Evolutionary conservation across 768 basidiomycete species (phyloP), one percentile per base, ranked within the genome.

Genomic region (Suillus tomentosus): DNA sequence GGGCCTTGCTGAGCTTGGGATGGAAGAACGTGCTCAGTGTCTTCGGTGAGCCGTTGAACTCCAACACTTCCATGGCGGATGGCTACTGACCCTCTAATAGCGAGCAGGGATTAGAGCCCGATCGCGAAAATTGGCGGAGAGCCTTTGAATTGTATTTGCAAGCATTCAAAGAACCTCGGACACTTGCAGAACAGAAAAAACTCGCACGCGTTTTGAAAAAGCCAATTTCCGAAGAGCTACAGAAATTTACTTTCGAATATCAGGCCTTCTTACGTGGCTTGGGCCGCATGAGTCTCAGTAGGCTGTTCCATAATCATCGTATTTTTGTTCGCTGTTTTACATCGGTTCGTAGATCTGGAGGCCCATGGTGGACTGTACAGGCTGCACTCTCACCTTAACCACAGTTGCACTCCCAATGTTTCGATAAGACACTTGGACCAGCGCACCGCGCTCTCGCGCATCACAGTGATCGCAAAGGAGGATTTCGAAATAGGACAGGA

Each of bases 331-430:
- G 43, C 59, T 61, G 42, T 63, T 54, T 48, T 24, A 62, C 64
- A 45, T 47, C 43, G 37, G 53, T 8, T 47, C 11, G 8, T 60
- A 90, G 90, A 95, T 71, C 79, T 95, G 59, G 94, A 95, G 77
- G 85, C 89, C 2, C 92, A 95, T 62, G 94, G 93, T 3, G 94
- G 94, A 2, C 79, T 96, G 11, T 96, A 95, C 76, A 84, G 83
- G 24, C 82, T 95, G 5, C 94, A 96, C 73, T 90, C 94, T 2
- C 92, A 95, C 68, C 74, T 96, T 37, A 97, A 96, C 75, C 95
- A 97, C 74, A 84, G 84, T 8, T 97, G 95, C 75, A 74, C 78
- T 19, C 93, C 95, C 0, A 96, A 94, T 74, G 69, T 88, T 56
- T 90, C 92, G 19, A 87, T 91, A 17, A 87, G 90, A 2, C 94